These are phyloP conservation scores for Piper longum DNA, from an alignment of 164 flowering plant species.

Conservation along the genomic window DNA sequence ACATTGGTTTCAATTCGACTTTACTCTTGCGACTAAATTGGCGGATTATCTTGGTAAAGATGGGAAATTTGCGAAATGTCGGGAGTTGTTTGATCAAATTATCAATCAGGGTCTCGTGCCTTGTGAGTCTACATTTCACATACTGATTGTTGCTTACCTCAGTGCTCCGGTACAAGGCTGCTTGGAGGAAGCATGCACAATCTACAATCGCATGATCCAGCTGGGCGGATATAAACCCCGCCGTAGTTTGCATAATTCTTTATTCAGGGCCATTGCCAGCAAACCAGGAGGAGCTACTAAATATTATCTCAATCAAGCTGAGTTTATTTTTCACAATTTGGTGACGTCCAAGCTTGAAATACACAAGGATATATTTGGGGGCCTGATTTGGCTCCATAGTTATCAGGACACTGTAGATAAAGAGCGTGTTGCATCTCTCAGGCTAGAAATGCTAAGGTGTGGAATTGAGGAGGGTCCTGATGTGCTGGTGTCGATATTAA, in stretches of 20 bases:
- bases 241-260: slow-evolving; percentile 70
- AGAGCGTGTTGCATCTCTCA: slow-evolving; percentile 42
- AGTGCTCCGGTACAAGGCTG: slow-evolving; percentile 51
- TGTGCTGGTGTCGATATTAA: slow-evolving; percentile 63
- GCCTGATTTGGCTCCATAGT: slow-evolving; percentile 90
- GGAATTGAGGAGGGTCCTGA: slow-evolving; percentile 61
- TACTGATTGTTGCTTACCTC: slow-evolving; percentile 66
- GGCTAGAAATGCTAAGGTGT: slow-evolving; percentile 42
- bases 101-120: slow-evolving; percentile 76
- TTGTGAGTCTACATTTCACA: slow-evolving; percentile 80
- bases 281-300: slow-evolving; percentile 49
- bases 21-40: slow-evolving; percentile 72
- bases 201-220: slow-evolving; percentile 91
- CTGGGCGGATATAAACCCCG: slow-evolving; percentile 46
- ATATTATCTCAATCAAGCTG: slow-evolving; percentile 69
- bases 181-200: slow-evolving; percentile 72
- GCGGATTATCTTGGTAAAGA: slow-evolving; percentile 91
- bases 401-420: slow-evolving; percentile 67
- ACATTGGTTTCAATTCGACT: slow-evolving; percentile 74
- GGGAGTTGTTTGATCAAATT: slow-evolving; percentile 79
- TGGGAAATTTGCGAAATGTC: slow-evolving; percentile 59
- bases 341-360: slow-evolving; percentile 51
- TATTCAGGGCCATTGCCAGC: slow-evolving; percentile 52
- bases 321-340: slow-evolving; percentile 75
- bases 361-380: slow-evolving; percentile 63